Evolutionary conservation across 2,329 filamentous ascomycete genomes (phyloP), one percentile per base, ranked within the genome.

Genomic region (Neonectria punicea): DNA sequence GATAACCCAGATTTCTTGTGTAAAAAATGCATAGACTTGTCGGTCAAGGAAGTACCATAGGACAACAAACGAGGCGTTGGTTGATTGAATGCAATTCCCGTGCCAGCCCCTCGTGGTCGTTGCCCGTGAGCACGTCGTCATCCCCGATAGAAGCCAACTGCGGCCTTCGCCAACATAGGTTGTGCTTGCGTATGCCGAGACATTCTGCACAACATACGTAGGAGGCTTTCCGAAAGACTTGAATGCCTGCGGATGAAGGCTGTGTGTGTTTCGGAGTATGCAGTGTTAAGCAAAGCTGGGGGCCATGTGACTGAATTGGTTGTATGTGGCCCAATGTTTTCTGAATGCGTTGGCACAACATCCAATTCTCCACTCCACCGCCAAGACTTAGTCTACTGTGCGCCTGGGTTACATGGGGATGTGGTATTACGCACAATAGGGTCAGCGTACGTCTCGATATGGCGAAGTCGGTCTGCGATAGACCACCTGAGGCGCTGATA

Each of bases 1-100:
- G 46, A 49, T 51, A 41, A 47, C 34, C 41, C 30, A 20, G 28
- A 36, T 64, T 64, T 64, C 30, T 39, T 64, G 53, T 64, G 44
- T 55, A 36, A 11, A 50, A 53, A 49, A 20, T 32, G 18, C 39
- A 34, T 65, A 46, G 39, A 61, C 13, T 39, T 53, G 14, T 44
- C 28, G 50, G 36, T 36, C 36, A 60, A 47, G 32, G 22, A 51
- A 36, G 49, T 16, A 46, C 43, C 49, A 51, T 36, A 51, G 4
- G 30, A 51, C 20, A 54, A 28, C n/a, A 43, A 43, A 54, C 34
- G 5, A 54, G 20, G 32, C 9, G 14, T 25, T 41, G 25, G 25
- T n/a, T 43, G 34, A 16, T 28, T 54, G 16, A 41, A 39, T 41
- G 10, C 51, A 28, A 43, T 28, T 41, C 18, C 34, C 5, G 49